Base-by-base conservation (phyloP, 1,284 basidiomycete species). In the Ceratobasidium sp. region DNA sequence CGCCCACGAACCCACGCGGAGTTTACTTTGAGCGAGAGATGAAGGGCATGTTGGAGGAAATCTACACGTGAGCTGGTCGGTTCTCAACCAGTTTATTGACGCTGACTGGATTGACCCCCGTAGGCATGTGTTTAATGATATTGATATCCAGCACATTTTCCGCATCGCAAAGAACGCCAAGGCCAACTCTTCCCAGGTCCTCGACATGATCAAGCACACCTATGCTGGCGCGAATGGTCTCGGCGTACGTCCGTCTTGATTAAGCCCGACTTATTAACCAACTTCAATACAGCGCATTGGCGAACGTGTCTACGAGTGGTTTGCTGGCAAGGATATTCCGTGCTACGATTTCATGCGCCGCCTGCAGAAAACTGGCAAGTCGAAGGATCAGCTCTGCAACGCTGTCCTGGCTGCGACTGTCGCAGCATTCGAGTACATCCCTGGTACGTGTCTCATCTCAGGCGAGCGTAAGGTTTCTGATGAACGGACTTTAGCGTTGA, bases 91-190 rank as follows among this genome's bases (percentile, higher is more conserved):
- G 13, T 15, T 56, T 32, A 35, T 15, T 35, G n/a, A 25, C n/a
- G 17, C 22, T 4, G 53, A 13, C 54, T 38, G 5, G 7, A 17
- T 50, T 50, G 34, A 60, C 35, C 17, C 38, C 4, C 10, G 7
- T 72, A 91, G 89, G 32, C 89, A 84, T 75, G 79, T 92, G 70
- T 92, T 91, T 85, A 82, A 91, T n/a, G 85, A 91, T 68, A 79
- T 86, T 43, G 88, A 90, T 67, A 74, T 82, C 2, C 80, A 83
- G 1, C 84, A 85, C 72, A 77, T 85, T 50, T 83, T 87, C 82
- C 80, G 83, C 15, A 75, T 86, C 32, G 81, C 84, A 72, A 77
- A 80, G 50, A 83, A 81, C 69, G 85, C 85, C 10, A 82, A 82
- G 69, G 78, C 10, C 52, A 45, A 58, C 53, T 45, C 45, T 25